phyloP scores from a whole-genome alignment of 139 green algal species.

The Edaphochlamys debaryana region DNA sequence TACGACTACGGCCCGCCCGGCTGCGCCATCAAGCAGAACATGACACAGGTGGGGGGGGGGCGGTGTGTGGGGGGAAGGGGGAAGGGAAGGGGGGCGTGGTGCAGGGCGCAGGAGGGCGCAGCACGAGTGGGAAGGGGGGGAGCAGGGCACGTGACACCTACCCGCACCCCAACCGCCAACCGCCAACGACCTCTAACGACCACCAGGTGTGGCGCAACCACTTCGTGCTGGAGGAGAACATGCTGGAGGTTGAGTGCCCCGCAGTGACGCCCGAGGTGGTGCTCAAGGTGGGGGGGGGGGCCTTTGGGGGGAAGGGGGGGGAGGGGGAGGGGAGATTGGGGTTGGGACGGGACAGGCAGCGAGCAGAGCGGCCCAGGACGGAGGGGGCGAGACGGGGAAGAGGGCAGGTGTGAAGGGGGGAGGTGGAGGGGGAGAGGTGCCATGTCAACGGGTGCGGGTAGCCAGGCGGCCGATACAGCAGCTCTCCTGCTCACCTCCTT shows the following conservation, averaged over 20 bases:
- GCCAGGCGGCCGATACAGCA: too few species aligned
- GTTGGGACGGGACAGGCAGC: too few species aligned
- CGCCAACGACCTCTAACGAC: too few species aligned
- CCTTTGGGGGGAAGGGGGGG: neutral
- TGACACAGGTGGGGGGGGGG: conserved; percentile 69
- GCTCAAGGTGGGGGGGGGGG: conserved; percentile 58
- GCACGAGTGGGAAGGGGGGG: too few species aligned
- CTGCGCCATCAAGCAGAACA: conserved; percentile 97
- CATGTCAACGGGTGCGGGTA: too few species aligned
- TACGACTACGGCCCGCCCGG: conserved; percentile 99
- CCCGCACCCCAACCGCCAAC: too few species aligned
- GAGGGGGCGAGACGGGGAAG: neutral
- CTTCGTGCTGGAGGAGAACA: conserved; percentile 98
- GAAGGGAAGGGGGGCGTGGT: neutral
- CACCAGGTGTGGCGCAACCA: conserved; percentile 89
- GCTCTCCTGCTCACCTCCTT: too few species aligned
- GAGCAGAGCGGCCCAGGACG: too few species aligned
- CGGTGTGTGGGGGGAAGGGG: neutral
- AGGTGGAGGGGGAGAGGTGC: too few species aligned
- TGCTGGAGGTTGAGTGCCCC: conserved; percentile 99
- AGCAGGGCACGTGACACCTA: too few species aligned
- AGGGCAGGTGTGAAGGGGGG: neutral
- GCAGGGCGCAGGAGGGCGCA: neutral
- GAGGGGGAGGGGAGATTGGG: neutral
- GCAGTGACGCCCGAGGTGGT: conserved; percentile 96